Evolutionary conservation across 1,284 basidiomycete genomes (phyloP), one percentile per base, ranked within the genome.

Genomic region (Pisolithus thermaeus): DNA sequence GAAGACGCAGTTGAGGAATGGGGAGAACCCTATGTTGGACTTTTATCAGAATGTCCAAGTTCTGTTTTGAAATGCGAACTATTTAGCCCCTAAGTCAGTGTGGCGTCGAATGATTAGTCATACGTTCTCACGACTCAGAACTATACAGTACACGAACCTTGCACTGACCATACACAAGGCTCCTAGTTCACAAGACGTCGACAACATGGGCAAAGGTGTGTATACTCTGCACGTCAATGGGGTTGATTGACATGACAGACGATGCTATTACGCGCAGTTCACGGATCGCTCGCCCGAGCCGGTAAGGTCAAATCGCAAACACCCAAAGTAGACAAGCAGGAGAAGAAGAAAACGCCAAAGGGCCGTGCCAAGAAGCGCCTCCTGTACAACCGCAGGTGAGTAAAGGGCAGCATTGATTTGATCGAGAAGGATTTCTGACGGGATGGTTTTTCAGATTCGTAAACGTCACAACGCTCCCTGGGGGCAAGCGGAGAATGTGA

Each of bases 241-340:
- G 8, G 20, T 30, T 4, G 7, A 1, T 23, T 38, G 37, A 2
- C 25, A 7, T 28, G 37, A 37, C 30, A 25, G 49, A 38, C 35
- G 30, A 50, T 49, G 50, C 18, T 45, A 44, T 12, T 27, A 30
- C 32, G 41, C 23, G 30, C 56, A 90, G 96, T 97, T 78, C 95
- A 98, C 90, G 95, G 96, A 76, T 97, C 95, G 72, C 93, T 98
- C 78, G 95, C 95, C 76, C 95, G 96, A 85, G 95, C 94, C 75
- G 95, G 94, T 76, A 97, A 98, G 87, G 95, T 98, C 84, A 97
- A 92, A 80, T 92, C 90, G 66, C 93, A 97, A 77, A 89, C 86
- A 68, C 95, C 95, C 66, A 96, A 96, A 78, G 94, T 96, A 71
- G 94, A 96, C 70, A 85, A 89, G 74, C 92, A 96, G 79, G 94